phyloP scores from a whole-genome alignment of 495 filamentous ascomycete genomes.

The Lineolata rhizophorae region DNA sequence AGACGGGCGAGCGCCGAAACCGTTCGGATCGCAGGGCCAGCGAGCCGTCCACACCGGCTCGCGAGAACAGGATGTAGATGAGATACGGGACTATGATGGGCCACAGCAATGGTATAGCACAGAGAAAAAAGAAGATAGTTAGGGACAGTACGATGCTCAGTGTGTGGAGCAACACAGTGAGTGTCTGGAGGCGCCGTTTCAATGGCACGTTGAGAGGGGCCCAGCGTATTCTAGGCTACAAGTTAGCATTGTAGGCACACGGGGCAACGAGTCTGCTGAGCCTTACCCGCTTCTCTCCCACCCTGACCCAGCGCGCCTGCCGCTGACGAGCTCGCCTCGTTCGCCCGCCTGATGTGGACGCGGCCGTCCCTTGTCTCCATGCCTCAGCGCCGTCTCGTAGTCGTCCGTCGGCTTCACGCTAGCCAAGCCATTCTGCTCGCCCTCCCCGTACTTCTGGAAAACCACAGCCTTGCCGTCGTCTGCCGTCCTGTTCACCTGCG shows the following conservation, averaged over 20 bases:
- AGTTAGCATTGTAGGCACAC: slow-evolving; percentile 1
- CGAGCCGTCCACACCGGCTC: slow-evolving; percentile 47
- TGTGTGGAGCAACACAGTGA: slow-evolving; percentile 68
- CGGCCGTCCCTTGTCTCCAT: slow-evolving; percentile 1
- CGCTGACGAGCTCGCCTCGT: slow-evolving; percentile 11
- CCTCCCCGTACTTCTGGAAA: slow-evolving; percentile 4
- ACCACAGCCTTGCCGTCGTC: slow-evolving; percentile 1
- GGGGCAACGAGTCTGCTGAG: background rate
- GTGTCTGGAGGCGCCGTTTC: slow-evolving; percentile 66
- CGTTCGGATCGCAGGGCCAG: slow-evolving; percentile 51
- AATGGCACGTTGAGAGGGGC: slow-evolving; percentile 77
- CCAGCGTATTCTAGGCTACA: slow-evolving; percentile 40
- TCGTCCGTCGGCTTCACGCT: slow-evolving; percentile 6
- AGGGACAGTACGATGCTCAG: slow-evolving; percentile 55
- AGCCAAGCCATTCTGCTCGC: slow-evolving; percentile 3
- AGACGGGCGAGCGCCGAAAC: slow-evolving; percentile 50
- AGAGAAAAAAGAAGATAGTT: slow-evolving; percentile 75
- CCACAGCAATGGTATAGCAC: slow-evolving; percentile 78
- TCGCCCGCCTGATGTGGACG: background rate
- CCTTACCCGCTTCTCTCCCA: slow-evolving; percentile 9
- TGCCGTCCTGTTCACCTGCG: too few relatives aligned
- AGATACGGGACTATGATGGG: slow-evolving; percentile 81
- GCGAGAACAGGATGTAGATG: slow-evolving; percentile 61
- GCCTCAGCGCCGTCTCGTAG: slow-evolving; percentile 1
- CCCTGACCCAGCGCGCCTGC: slow-evolving; percentile 16